Conservation (phyloP, 768 basidiomycete species). For the Russula sp. region DNA sequence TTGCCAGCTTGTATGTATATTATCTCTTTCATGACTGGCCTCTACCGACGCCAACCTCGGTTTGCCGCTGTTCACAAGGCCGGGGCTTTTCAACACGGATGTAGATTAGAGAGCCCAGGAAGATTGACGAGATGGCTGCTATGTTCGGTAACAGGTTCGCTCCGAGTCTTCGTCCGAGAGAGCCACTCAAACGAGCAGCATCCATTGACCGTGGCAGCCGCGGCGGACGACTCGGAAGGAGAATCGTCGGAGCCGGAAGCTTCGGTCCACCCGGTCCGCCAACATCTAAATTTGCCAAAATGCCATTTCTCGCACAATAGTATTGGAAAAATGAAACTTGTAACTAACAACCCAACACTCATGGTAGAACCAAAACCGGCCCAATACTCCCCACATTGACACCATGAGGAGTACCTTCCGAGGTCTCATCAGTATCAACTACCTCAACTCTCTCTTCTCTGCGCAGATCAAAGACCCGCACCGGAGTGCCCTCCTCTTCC, state of each 20-base stretch:
- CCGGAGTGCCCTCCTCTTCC: conserved; percentile 63
- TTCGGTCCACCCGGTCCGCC: conserved; percentile 6
- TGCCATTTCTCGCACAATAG: too few species aligned
- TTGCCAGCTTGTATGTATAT: conserved; percentile 73
- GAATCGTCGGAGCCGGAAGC: too few species aligned
- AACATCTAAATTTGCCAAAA: too few species aligned
- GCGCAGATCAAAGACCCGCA: conserved; percentile 61
- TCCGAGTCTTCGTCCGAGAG: not conserved
- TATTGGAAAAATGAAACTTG: not conserved
- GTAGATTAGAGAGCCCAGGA: not conserved
- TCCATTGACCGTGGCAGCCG: too few species aligned
- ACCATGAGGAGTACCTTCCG: not conserved
- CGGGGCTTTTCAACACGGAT: not conserved
- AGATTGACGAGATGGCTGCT: not conserved
- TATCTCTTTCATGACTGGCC: conserved; percentile 63
- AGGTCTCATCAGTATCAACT: conserved; percentile 44
- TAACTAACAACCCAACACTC: not conserved
- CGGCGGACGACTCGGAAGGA: too few species aligned
- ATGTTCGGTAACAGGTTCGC: not conserved
- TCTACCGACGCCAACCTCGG: not conserved
- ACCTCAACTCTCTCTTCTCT: conserved; percentile 47
- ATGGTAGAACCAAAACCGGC: conserved; percentile 25
- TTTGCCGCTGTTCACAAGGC: not conserved
- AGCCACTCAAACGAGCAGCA: too few species aligned
- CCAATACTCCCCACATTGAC: conserved; percentile 6